Base-by-base conservation (phyloP, 495 filamentous ascomycete species). In the Rusavskia elegans region DNA sequence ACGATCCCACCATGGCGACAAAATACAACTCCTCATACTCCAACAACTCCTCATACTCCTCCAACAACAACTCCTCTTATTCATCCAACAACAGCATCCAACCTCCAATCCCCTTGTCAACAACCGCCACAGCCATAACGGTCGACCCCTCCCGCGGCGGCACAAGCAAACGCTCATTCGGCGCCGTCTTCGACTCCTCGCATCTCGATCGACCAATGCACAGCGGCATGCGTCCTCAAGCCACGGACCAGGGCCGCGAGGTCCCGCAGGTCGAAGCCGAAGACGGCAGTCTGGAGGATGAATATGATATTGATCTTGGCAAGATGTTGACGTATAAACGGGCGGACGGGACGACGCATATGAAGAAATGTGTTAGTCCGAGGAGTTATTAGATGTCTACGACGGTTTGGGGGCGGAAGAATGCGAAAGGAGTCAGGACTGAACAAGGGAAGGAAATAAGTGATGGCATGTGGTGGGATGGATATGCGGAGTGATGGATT, bases 281-380 rank as follows among this genome's bases (percentile, higher is more conserved):
- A 32, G 55, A 54, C 11, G 59, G 59, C 19, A 52, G 52, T 27
- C 30, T 57, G 25, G 54, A 55, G 8, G 59, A 59, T 25, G 25
- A 51, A 5, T 54, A 54, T 37, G 54, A 59, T 10, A 41, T 55
- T 10, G n/a, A 39, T 29, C 3, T 44, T 14, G 53, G 45, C 10
- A 55, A 45, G 45, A 46, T 52, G 21, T 40, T 62, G 37, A 48
- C 53, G 16, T 62, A 62, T 38, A 53, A 50, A 49, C 55, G 59
- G 5, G 59, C 59, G 32, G 59, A 62, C 49, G 59, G 59, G 9
- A 49, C 52, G 23, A 59, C 50, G 20, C 45, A 51, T 29, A 48
- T 52, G 19, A 62, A 62, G 53, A 62, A 62, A 30, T 62, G 59
- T 32, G 57, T 57, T 0, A 55, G 52, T 49, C 59, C 57, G 5